Percentiles rank a stretch among this genome's conserved stretches.
These are phyloP conservation scores for Tranzscheliella williamsii DNA, from an alignment of 1,284 basidiomycete species.

Conservation along the genomic window DNA sequence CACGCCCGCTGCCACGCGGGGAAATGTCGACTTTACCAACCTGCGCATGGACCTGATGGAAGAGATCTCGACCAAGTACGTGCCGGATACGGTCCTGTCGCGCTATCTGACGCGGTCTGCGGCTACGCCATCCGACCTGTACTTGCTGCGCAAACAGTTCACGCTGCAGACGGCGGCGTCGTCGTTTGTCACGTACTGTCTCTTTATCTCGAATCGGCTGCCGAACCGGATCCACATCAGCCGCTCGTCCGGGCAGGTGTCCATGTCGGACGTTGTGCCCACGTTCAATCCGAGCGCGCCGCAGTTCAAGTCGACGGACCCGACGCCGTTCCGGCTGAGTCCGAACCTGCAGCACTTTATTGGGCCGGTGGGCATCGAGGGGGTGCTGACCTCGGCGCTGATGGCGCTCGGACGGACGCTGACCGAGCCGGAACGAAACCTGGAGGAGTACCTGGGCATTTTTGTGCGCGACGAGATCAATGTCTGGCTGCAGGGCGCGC, in stretches of 20 bases:
- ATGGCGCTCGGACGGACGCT: slow-evolving; percentile 89
- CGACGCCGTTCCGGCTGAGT: slow-evolving; percentile 94
- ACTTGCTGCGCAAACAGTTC: slow-evolving; percentile 97
- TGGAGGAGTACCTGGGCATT: slow-evolving; percentile 84
- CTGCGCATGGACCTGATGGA: slow-evolving; percentile 87
- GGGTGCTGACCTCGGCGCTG: slow-evolving; percentile 79
- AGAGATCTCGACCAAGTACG: slow-evolving; percentile 84
- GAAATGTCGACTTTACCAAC: slow-evolving; percentile 68
- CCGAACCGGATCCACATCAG: slow-evolving; percentile 87
- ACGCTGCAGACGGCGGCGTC: slow-evolving; percentile 83
- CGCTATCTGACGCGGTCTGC: slow-evolving; percentile 90
- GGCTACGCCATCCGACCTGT: slow-evolving; percentile 81
- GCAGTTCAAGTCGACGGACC: slow-evolving; percentile 76
- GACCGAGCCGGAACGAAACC: slow-evolving; percentile 86
- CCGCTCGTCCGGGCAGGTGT: slow-evolving; percentile 65
- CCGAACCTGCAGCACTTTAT: slow-evolving; percentile 95
- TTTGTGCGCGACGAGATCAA: slow-evolving; percentile 92
- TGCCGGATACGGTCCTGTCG: slow-evolving; percentile 84
- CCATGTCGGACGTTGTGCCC: slow-evolving; percentile 58
- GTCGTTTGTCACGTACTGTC: slow-evolving; percentile 89
- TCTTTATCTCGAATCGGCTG: slow-evolving; percentile 80
- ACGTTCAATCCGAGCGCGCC: slow-evolving; percentile 68
- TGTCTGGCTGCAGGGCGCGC: slow-evolving; percentile 66
- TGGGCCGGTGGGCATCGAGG: slow-evolving; percentile 86
- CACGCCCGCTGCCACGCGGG: slow-evolving; percentile 7